Evolutionary conservation across 2,329 filamentous ascomycete species (phyloP).

Genomic region (Passalora sequoiae): DNA sequence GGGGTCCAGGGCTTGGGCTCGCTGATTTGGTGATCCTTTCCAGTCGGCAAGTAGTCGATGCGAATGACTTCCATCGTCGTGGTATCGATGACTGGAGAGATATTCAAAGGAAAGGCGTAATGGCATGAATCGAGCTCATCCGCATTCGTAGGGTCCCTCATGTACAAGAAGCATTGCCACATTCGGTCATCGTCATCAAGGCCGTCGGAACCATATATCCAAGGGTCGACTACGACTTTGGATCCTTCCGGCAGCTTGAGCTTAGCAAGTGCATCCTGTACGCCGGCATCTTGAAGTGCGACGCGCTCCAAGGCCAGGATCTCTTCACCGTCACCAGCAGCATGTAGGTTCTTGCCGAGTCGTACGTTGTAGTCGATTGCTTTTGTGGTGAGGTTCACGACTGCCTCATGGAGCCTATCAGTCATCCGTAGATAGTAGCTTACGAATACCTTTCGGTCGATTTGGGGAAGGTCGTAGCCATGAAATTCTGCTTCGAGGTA

Average conservation of each 20-base stretch:
- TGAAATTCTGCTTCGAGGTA: slow-evolving; percentile 32
- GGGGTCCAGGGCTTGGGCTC: slow-evolving; percentile 52
- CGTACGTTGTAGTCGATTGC: slow-evolving; percentile 54
- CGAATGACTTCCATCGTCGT: slow-evolving; percentile 60
- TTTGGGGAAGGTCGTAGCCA: slow-evolving; percentile 37
- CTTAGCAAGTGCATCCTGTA: slow-evolving; percentile 56
- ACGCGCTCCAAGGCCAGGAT: slow-evolving; percentile 54
- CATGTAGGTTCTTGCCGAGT: slow-evolving; percentile 55
- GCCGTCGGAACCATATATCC: slow-evolving; percentile 39
- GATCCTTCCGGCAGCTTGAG: slow-evolving; percentile 54
- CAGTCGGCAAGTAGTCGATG: slow-evolving; percentile 65
- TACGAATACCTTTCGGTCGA: slow-evolving; percentile 48
- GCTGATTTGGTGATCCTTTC: slow-evolving; percentile 51
- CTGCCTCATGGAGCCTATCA: slow-evolving; percentile 55
- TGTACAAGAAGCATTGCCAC: slow-evolving; percentile 60
- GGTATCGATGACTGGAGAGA: slow-evolving; percentile 62
- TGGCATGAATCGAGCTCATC: slow-evolving; percentile 61
- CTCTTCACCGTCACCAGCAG: slow-evolving; percentile 55
- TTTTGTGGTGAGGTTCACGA: slow-evolving; percentile 49
- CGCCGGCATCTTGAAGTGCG: slow-evolving; percentile 51
- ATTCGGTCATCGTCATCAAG: slow-evolving; percentile 43
- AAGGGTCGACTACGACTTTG: slow-evolving; percentile 41
- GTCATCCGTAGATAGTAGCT: slow-evolving; percentile 56
- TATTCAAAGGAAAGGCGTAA: slow-evolving; percentile 62
- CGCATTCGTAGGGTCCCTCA: slow-evolving; percentile 57